A percentile compares a stretch with the other conserved stretches of the same genome.
These are phyloP conservation scores for Trichoderma sp. DNA, from an alignment of 2,329 filamentous ascomycete genomes.

Conservation along the genomic window DNA sequence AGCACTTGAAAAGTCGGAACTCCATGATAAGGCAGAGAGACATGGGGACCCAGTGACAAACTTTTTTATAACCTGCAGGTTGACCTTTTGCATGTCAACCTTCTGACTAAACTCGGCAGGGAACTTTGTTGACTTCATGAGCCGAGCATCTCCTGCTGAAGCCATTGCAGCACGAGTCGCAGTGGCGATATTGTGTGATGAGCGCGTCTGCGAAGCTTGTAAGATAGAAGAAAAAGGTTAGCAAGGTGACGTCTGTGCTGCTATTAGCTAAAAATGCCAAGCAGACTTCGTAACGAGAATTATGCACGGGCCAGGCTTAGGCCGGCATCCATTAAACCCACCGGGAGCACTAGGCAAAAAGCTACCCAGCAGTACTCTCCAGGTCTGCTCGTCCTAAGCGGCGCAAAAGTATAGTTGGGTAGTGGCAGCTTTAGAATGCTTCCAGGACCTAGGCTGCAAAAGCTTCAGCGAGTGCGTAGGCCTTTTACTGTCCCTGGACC, in stretches of 20 bases:
- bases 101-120: conserved; percentile 91
- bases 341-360: background rate
- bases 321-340: background rate
- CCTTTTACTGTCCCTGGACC: conserved; percentile 19
- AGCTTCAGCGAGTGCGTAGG: conserved; percentile 18
- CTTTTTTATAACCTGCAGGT: conserved; percentile 98
- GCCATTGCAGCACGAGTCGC: conserved; percentile 60
- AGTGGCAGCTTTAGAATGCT: background rate
- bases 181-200: background rate
- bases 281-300: background rate
- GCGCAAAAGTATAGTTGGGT: background rate
- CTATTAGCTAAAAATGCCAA: conserved; percentile 14
- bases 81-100: conserved; percentile 97
- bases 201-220: conserved; percentile 27
- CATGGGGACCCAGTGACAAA: conserved; percentile 45
- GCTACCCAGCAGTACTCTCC: background rate
- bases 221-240: conserved; percentile 19
- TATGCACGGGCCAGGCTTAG: background rate
- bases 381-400: background rate
- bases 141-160: conserved; percentile 82
- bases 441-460: background rate
- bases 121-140: conserved; percentile 89
- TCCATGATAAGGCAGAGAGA: background rate
- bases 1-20: conserved; percentile 23
- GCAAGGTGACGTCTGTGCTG: conserved; percentile 38